Base-by-base conservation (phyloP, 2,329 filamentous ascomycete genomes). In the Alternaria arbusti region DNA sequence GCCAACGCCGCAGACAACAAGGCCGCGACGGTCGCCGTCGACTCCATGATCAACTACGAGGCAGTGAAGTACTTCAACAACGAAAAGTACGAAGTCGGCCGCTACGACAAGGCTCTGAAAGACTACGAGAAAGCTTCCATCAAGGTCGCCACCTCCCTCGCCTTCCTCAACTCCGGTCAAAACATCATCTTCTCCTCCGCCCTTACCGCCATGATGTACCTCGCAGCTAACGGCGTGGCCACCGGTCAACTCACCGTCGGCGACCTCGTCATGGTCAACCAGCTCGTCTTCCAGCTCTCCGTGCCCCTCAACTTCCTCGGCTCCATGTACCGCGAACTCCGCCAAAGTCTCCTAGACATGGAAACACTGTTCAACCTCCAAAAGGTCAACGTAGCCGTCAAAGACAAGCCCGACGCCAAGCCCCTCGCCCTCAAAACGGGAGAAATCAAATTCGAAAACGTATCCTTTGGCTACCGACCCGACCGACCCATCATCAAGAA, bases 1-100 rank as follows among this genome's bases (percentile, higher is more conserved):
- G 94, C 96, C 43, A 99, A 99, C 78, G 93, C 94, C 6, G 96
- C 96, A 0, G 96, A 99, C 73, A 99, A 98, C 81, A 93, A 90
- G 77, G 96, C 93, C 0, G 96, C 95, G 1, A 98, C 95, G 0
- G 93, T 98, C 8, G 95, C 95, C 0, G 94, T 98, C 2, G 96
- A 99, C 82, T 97, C 94, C 1, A 84, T 99, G 54, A 97, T 99
- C 84, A 99, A 99, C 83, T 99, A 97, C 76, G 96, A 99, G 81
- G 95, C 96, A 13, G 96, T 99, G 77, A 99, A 99, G 76, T 97
- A 98, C 83, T 99, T 98, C 84, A 99, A 99, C 84, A 99, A 99
- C 75, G 96, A 99, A 77, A 93, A 91, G 69, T 98, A 94, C 70
- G 96, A 99, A 82, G 93, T 97, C 46, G 87, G 88, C 30, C 89